Conservation (phyloP, 495 filamentous ascomycete species). For the Chaetomium cochliodes region DNA sequence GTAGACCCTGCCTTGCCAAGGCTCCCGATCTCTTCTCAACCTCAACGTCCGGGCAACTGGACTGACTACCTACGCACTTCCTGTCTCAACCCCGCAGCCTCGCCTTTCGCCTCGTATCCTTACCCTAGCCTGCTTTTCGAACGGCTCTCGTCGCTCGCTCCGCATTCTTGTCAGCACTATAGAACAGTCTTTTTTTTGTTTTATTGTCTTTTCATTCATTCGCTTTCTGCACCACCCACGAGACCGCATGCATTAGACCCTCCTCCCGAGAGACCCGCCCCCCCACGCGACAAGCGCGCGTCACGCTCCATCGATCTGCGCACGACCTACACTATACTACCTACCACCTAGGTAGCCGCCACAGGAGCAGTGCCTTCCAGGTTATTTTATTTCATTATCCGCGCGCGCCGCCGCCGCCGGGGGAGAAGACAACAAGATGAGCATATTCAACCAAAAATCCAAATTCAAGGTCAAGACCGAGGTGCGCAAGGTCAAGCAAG, state of each 20-base stretch:
- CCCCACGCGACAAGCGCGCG: no score
- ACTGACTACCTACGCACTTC: background rate
- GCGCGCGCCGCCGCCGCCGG: background rate
- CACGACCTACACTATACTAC: no score
- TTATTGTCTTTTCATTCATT: background rate
- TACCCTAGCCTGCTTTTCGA: background rate
- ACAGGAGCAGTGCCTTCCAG: no score
- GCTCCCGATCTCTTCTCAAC: background rate
- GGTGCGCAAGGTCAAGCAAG: constrained; percentile 32
- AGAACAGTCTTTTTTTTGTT: background rate
- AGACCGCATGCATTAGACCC: background rate
- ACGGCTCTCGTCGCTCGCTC: background rate
- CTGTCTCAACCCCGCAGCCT: constrained; percentile 10
- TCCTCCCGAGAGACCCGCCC: background rate
- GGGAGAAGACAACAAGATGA: constrained; percentile 22
- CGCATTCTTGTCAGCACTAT: background rate
- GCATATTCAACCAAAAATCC: constrained; percentile 42
- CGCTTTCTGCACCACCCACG: background rate
- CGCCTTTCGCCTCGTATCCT: background rate
- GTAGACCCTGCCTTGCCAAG: constrained; percentile 1
- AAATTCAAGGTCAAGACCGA: constrained; percentile 39
- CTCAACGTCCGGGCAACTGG: background rate
- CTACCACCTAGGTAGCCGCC: no score
- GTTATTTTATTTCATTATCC: background rate
- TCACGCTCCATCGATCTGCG: no score